phyloP scores from a whole-genome alignment of 1,284 basidiomycete genomes.

The Heterobasidion irregulare region DNA sequence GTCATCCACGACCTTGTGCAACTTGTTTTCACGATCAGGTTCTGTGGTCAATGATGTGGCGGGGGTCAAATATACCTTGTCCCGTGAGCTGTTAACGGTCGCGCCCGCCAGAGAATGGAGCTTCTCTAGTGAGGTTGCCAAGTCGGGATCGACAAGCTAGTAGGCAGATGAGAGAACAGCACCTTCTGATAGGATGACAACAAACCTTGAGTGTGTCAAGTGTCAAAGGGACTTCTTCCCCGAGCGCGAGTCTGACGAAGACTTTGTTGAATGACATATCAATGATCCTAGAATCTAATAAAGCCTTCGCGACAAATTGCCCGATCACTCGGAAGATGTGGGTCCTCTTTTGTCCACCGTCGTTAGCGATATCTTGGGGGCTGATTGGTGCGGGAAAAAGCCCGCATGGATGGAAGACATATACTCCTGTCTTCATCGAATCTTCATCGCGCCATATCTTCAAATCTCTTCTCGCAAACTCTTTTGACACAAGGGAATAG shows the following conservation, averaged over 20 bases:
- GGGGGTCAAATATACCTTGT: slow-evolving; percentile 37
- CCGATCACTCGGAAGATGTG: slow-evolving; percentile 88
- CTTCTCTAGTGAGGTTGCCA: slow-evolving; percentile 83
- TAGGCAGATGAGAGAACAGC: not conserved
- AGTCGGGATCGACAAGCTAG: slow-evolving; percentile 73
- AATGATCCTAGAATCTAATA: slow-evolving; percentile 96
- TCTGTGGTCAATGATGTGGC: slow-evolving; percentile 36
- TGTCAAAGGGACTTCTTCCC: slow-evolving; percentile 76
- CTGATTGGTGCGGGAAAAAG: slow-evolving; percentile 85
- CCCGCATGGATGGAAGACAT: slow-evolving; percentile 78
- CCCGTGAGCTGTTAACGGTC: slow-evolving; percentile 26
- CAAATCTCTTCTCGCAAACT: slow-evolving; percentile 83
- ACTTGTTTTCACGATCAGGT: slow-evolving; percentile 33
- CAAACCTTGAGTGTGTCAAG: slow-evolving; percentile 75
- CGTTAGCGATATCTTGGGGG: slow-evolving; percentile 52
- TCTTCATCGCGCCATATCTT: slow-evolving; percentile 91
- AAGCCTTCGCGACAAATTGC: slow-evolving; percentile 95
- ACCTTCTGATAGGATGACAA: slow-evolving; percentile 6
- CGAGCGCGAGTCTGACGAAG: slow-evolving; percentile 85
- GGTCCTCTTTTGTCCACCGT: slow-evolving; percentile 69
- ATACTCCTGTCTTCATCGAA: slow-evolving; percentile 46
- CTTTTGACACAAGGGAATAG: slow-evolving; percentile 89
- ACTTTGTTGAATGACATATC: slow-evolving; percentile 91
- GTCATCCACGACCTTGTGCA: slow-evolving; percentile 27
- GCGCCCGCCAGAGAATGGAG: slow-evolving; percentile 53